These are phyloP conservation scores for Kernera saxatilis DNA, from an alignment of 345 rosid species.

Conservation along the genomic window DNA sequence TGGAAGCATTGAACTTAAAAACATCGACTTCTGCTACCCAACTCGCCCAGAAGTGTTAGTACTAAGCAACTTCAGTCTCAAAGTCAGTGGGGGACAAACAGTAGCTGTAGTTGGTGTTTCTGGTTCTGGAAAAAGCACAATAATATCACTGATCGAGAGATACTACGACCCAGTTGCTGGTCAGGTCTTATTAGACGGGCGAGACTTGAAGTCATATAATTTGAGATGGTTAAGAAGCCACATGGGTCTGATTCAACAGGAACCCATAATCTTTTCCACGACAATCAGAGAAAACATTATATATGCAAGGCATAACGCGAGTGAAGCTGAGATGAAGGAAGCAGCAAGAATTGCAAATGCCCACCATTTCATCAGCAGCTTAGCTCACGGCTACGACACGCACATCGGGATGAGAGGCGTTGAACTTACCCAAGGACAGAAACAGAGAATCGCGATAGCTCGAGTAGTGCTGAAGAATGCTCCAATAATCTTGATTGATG, in stretches of 20 bases:
- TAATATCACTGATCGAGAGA: conserved; percentile 89
- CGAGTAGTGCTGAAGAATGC: conserved; percentile 96
- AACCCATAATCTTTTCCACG: conserved; percentile 93
- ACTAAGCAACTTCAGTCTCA: conserved; percentile 95
- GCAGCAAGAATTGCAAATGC: conserved; percentile 99
- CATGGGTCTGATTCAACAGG: conserved; percentile 95
- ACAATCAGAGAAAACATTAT: conserved; percentile 93
- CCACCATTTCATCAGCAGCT: conserved; percentile 96
- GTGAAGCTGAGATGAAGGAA: conserved; percentile 97
- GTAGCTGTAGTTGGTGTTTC: conserved; percentile 99
- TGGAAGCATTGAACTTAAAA: conserved; percentile 95
- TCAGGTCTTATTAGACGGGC: conserved; percentile 87
- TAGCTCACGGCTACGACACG: conserved; percentile 96
- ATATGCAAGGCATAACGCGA: conserved; percentile 96
- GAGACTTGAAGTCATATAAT: conserved; percentile 84
- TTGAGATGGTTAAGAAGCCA: conserved; percentile 94
- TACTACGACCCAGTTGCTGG: conserved; percentile 98
- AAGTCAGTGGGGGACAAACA: conserved; percentile 93
- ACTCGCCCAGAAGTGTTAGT: conserved; percentile 84
- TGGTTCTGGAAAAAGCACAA: conserved; percentile 98
- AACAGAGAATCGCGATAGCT: conserved; percentile 94
- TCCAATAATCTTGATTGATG: conserved; percentile 83
- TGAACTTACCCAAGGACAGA: conserved; percentile 97
- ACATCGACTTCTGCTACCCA: conserved; percentile 95
- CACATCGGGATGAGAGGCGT: conserved; percentile 99